Evolutionary conservation across 2,329 filamentous ascomycete genomes (phyloP).

Genomic region (Hypoxylon sp.): DNA sequence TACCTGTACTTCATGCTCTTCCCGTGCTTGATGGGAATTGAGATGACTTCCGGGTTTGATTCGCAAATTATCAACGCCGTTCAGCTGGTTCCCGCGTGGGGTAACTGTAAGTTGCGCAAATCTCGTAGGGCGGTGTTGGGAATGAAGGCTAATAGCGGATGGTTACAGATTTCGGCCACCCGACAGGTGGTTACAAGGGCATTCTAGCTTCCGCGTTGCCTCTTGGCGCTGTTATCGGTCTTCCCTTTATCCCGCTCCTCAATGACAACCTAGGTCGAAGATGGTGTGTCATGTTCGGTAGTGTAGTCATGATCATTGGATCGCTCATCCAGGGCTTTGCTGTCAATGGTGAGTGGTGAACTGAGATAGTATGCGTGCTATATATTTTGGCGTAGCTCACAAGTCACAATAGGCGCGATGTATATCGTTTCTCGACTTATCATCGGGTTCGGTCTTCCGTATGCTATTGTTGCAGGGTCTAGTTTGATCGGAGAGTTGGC

Average conservation of each 20-base stretch:
- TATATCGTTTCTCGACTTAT: conserved; percentile 70
- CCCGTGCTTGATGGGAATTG: conserved; percentile 68
- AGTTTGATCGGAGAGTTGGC: conserved; percentile 70
- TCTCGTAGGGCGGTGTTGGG: background rate
- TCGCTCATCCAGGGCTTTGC: conserved; percentile 65
- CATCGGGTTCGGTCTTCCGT: conserved; percentile 71
- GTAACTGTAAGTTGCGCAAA: conserved; percentile 47
- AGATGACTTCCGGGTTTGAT: conserved; percentile 70
- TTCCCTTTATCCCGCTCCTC: conserved; percentile 64
- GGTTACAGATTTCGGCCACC: conserved; percentile 48
- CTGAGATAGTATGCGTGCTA: background rate
- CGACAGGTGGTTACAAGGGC: conserved; percentile 53
- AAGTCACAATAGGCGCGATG: conserved; percentile 60
- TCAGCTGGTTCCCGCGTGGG: conserved; percentile 54
- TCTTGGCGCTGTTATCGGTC: conserved; percentile 62
- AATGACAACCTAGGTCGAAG: conserved; percentile 63
- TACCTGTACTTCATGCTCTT: conserved; percentile 66
- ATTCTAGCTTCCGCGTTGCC: conserved; percentile 65
- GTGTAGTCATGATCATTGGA: conserved; percentile 63
- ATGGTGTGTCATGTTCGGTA: conserved; percentile 65
- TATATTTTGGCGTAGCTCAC: conserved; percentile 23
- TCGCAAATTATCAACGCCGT: conserved; percentile 57
- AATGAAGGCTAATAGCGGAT: conserved; percentile 11
- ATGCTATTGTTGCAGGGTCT: conserved; percentile 68
- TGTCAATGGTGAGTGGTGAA: conserved; percentile 53